Base-by-base conservation (phyloP, 2,329 filamentous ascomycete species). In the Bipolaris victoriae region DNA sequence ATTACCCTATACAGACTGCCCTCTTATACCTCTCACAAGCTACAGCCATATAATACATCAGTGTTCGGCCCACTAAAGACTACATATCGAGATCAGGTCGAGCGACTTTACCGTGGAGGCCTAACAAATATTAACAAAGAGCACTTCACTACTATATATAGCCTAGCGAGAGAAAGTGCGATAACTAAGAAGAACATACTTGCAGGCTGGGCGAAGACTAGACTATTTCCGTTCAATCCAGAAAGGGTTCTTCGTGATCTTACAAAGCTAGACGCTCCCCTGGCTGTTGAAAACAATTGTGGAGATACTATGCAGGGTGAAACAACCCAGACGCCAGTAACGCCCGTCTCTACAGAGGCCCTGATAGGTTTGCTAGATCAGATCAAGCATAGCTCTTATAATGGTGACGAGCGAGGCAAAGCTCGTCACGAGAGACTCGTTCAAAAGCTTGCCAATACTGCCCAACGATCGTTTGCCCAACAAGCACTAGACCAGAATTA, bases 161-260 rank as follows among this genome's bases (percentile, higher is more conserved):
- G 43, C 16, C 35, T 9, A 7, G 60, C 57, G 47, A 57, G 60
- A 24, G 52, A 57, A 22, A 52, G 31, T 40, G 67, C 65, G 43
- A 53, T 70, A 9, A 69, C 65, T 6, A 40, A 26, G 36, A 69
- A 58, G 53, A 76, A 75, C 55, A 74, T 73, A 47, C 62, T 57
- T 15, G 46, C 63, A 20, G 70, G 60, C 10, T 76, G 49, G 65
- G 52, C 57, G 16, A 62, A 54, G 20, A 58, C 48, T 18, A 62
- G 68, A 43, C 60, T 69, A n/a, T 69, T 59, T 55, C 70, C 63
- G 24, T 73, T 71, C 41, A 69, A 70, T 51, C 67, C 55, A 50
- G 52, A 67, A 20, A 69, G 52, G 36, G 52, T 55, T 18, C 52
- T 55, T 39, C 36, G 54, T 61, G 60, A 65, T 61, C 68, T 69